These are phyloP conservation scores for Leonotis leonurus DNA, from an alignment of 257 asterid species.

Conservation along the genomic window DNA sequence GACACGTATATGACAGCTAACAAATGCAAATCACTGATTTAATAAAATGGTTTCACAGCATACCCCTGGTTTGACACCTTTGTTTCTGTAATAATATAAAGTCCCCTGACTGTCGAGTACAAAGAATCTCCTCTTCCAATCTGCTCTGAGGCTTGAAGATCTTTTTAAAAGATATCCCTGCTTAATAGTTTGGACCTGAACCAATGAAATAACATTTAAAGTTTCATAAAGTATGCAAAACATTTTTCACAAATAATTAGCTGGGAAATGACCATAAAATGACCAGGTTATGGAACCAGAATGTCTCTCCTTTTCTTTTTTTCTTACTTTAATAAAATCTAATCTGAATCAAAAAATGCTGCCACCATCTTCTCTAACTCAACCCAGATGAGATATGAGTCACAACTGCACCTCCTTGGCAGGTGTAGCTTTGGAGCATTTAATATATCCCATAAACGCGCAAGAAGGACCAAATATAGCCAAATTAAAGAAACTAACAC, in stretches of 20 bases:
- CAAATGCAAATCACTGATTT: conserved; percentile 14
- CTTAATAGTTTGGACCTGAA: conserved; percentile 78
- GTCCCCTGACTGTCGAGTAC: conserved; percentile 87
- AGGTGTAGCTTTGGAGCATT: background rate
- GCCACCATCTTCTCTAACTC: background rate
- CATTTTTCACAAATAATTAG: background rate
- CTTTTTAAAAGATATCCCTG: conserved; percentile 93
- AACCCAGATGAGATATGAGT: background rate
- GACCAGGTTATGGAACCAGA: background rate
- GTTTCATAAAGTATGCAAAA: background rate
- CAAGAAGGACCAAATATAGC: background rate
- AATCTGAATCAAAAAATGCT: background rate
- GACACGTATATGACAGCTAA: background rate
- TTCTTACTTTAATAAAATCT: background rate
- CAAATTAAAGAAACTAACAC: background rate
- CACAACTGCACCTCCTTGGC: background rate
- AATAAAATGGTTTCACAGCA: conserved; percentile 24
- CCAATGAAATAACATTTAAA: conserved; percentile 3
- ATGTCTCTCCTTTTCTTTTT: background rate
- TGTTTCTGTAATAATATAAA: conserved; percentile 77
- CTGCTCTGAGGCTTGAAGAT: conserved; percentile 89
- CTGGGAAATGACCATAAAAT: conserved; percentile 7
- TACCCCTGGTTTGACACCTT: conserved; percentile 70
- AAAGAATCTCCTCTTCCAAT: conserved; percentile 97
- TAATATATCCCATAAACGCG: background rate